Conservation (phyloP, 352 stramenopile species). For the Globisporangium megalacanthum region DNA sequence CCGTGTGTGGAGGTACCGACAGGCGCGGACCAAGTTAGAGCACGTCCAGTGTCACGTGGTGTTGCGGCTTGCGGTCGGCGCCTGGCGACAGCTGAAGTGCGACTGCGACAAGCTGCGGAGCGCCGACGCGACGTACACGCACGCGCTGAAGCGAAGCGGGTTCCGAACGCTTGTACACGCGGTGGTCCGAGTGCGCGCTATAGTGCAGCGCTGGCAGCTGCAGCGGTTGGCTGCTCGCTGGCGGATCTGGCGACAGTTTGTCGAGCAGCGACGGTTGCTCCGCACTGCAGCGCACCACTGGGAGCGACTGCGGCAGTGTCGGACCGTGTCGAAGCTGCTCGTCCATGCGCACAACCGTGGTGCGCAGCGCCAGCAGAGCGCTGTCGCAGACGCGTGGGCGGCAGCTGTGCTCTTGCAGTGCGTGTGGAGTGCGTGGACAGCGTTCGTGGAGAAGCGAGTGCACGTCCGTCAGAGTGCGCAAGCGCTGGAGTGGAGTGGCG, state of each 20-base stretch:
- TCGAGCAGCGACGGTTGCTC: not conserved
- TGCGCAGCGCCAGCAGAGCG: not conserved
- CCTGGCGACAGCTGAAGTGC: not conserved
- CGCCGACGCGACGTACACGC: not conserved
- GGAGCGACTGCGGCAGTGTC: not conserved
- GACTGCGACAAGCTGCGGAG: not conserved
- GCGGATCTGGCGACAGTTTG: constrained; percentile 1
- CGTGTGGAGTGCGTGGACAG: constrained; percentile 1
- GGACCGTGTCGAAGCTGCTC: not conserved
- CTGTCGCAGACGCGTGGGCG: constrained; percentile 2
- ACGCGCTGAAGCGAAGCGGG: not conserved
- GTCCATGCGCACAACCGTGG: not conserved
- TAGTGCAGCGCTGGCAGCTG: not conserved
- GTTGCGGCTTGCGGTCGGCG: not conserved
- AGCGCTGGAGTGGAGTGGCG: not conserved
- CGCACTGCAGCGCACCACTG: not conserved
- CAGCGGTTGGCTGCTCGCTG: not conserved
- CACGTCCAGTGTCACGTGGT: not conserved
- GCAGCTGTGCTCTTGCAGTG: not conserved
- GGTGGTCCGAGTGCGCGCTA: not conserved
- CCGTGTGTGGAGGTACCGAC: not conserved
- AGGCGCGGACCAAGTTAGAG: not conserved
- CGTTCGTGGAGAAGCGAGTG: not conserved
- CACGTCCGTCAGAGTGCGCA: not conserved
- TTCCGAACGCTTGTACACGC: not conserved